Evolutionary conservation across 305 asterid genomes (phyloP).

Genomic region (Ilex paraguariensis): DNA sequence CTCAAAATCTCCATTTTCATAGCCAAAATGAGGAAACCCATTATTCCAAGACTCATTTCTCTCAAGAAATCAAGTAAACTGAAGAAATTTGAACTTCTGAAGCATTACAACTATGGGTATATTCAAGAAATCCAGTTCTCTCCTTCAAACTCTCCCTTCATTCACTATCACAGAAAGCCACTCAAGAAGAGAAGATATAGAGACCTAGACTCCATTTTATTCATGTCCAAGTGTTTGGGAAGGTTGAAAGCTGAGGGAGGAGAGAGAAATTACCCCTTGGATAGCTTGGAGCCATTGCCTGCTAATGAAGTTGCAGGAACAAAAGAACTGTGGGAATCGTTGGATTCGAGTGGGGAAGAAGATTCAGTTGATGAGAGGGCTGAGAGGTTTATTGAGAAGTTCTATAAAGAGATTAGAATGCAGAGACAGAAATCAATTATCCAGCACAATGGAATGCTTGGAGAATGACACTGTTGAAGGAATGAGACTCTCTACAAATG

Average conservation of each 20-base stretch:
- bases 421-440: slow-evolving; percentile 31
- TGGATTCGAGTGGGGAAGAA: slow-evolving; percentile 12
- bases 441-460: slow-evolving; percentile 16
- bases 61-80: slow-evolving; percentile 26
- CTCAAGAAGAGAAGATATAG: slow-evolving; percentile 18
- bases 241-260: slow-evolving; percentile 5
- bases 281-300: slow-evolving; percentile 14
- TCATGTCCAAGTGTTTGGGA: slow-evolving; percentile 33
- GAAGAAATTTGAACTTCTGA: slow-evolving; percentile 21
- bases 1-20: slow-evolving; percentile 30
- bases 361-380: slow-evolving; percentile 56
- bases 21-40: slow-evolving; percentile 39
- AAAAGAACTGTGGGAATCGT: slow-evolving; percentile 3
- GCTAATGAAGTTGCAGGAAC: slow-evolving; percentile 1
- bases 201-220: slow-evolving; percentile 17
- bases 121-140: slow-evolving; percentile 50
- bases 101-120: slow-evolving; percentile 32
- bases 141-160: slow-evolving; percentile 42
- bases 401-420: slow-evolving; percentile 53
- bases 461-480: slow-evolving; percentile 1
- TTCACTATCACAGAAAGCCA: slow-evolving; percentile 14
- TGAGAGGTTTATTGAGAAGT: slow-evolving; percentile 53
- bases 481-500: no score
- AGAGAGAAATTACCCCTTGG: slow-evolving; percentile 17
- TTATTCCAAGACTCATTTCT: slow-evolving; percentile 16